Evolutionary conservation across 140 eudicot species (phyloP), one percentile per base, ranked within the genome.

Genomic region (Anethum foeniculum): DNA sequence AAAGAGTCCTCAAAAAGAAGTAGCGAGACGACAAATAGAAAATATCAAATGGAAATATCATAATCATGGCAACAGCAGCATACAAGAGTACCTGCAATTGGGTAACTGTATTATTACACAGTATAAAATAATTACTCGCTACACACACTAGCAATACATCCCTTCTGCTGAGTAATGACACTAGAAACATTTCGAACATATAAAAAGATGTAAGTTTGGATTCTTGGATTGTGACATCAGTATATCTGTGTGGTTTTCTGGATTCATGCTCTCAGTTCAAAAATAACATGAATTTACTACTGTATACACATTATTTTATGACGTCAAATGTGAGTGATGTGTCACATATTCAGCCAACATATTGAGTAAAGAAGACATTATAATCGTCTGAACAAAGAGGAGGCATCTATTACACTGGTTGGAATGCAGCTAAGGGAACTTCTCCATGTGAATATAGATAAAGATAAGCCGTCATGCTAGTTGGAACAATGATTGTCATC

Each of bases 21-120:
- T 86, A 95, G 75, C 99, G 97, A 15, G 99, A 89, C 21, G 99
- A 92, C 85, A 95, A 86, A 88, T 89, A 88, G 83, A 95, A 95
- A 46, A 95, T 89, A 87, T 95, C 99, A 34, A 95, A 95, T 25
- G 99, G 99, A 84, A 89, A 95, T 71, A 95, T 90, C 80, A 95
- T 77, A 78, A 87, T 76, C 85, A 91, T 85, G 71, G 91, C 91
- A 85, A 88, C 85, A 86, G 83, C 97, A 49, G 93, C 84, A 80
- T 95, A 95, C 77, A 95, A 82, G 71, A 95, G 96, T 52, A 95
- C 99, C 99, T 95, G 97, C 86, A 89, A 71, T 30, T 76, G 32
- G n/a, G 27, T 19, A 56, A 56, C 23, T 56, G 65, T 56, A 19
- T 19, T 56, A 56, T 6, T 56, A 56, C 27, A 56, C 65, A 56